phyloP scores from a whole-genome alignment of 768 basidiomycete species.

The Pholiota conissans region DNA sequence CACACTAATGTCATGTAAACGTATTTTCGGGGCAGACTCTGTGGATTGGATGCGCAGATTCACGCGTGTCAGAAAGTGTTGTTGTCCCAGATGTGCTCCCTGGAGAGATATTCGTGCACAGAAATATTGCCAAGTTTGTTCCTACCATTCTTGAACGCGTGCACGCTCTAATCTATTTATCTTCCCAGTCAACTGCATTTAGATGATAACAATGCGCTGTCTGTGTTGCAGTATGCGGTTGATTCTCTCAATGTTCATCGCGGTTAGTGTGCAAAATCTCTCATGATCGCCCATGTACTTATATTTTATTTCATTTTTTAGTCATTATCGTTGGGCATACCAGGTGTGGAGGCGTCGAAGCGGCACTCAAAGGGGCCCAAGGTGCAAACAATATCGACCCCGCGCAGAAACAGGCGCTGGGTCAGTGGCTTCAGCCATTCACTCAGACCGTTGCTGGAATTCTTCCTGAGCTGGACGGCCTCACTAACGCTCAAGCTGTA shows the following conservation, averaged over 20 bases:
- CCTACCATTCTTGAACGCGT: neutral
- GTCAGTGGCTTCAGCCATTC: neutral
- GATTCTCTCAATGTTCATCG: conserved; percentile 66
- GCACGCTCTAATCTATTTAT: neutral
- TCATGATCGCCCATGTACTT: no score
- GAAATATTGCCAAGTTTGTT: conserved; percentile 83
- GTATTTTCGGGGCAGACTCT: conserved; percentile 43
- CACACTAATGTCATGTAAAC: neutral
- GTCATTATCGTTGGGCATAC: conserved; percentile 81
- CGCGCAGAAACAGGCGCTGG: neutral
- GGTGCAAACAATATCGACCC: neutral
- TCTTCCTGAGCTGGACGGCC: no score
- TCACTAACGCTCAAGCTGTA: no score
- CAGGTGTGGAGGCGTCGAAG: conserved; percentile 70
- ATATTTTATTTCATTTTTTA: no score
- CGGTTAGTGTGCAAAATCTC: conserved; percentile 47
- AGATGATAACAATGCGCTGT: conserved; percentile 64
- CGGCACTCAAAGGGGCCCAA: conserved; percentile 17
- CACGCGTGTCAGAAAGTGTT: conserved; percentile 76
- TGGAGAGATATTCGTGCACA: conserved; percentile 76
- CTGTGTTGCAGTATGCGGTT: conserved; percentile 73
- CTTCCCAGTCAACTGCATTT: conserved; percentile 63
- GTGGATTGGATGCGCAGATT: conserved; percentile 81
- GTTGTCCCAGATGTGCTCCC: conserved; percentile 56
- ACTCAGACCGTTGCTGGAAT: neutral